A percentile compares a stretch with the other conserved stretches of the same genome.
Conservation (phyloP, 345 rosid species). For the Linum trigynum region DNA sequence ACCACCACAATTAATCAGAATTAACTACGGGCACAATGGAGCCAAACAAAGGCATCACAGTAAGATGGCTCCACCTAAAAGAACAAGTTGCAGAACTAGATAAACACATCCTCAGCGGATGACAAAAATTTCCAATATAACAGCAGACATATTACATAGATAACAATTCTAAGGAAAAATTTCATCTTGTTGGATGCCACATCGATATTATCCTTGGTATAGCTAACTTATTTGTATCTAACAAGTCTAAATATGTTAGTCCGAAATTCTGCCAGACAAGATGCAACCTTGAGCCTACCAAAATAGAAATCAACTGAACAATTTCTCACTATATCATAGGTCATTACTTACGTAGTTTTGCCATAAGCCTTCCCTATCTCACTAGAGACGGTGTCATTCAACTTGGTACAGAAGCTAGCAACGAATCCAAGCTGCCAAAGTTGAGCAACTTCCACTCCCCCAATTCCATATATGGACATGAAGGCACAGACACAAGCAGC, state of each 20-base stretch:
- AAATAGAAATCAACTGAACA: neutral
- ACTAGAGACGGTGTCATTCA: slow-evolving; percentile 85
- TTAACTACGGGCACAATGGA: too few species aligned
- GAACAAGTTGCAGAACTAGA: too few species aligned
- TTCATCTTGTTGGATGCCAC: too few species aligned
- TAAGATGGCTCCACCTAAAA: too few species aligned
- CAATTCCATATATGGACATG: slow-evolving; percentile 54
- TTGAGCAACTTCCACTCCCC: slow-evolving; percentile 47
- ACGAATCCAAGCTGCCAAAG: slow-evolving; percentile 81
- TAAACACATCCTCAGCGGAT: too few species aligned
- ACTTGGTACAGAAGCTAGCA: slow-evolving; percentile 94
- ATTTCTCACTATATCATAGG: slow-evolving; percentile 5
- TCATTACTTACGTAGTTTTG: slow-evolving; percentile 68
- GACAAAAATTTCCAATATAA: too few species aligned
- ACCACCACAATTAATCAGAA: neutral
- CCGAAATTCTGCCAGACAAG: too few species aligned
- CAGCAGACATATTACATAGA: neutral
- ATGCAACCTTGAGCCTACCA: too few species aligned
- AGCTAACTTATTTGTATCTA: neutral
- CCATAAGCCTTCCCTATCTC: slow-evolving; percentile 99
- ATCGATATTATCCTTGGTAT: too few species aligned
- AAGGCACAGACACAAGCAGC: slow-evolving; percentile 89
- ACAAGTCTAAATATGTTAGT: too few species aligned
- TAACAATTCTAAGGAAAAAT: too few species aligned
- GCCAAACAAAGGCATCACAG: too few species aligned